These are phyloP conservation scores for Castanopsis chinensis DNA, from an alignment of 306 rosid genomes.

Conservation along the genomic window DNA sequence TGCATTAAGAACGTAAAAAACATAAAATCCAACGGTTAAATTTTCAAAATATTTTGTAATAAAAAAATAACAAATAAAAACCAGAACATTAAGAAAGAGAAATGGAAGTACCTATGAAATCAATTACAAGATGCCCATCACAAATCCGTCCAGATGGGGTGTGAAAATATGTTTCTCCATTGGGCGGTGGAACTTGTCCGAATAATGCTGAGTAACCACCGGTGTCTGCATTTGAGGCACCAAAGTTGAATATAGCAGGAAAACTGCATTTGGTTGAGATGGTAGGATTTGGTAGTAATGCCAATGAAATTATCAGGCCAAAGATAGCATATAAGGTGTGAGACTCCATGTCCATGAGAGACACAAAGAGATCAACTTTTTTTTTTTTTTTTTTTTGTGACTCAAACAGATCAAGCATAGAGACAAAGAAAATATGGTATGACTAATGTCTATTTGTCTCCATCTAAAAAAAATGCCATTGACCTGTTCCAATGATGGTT, in stretches of 20 bases:
- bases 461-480: too few species aligned
- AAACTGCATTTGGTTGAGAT: slow-evolving; percentile 20
- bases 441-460: too few species aligned
- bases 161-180: slow-evolving; percentile 53
- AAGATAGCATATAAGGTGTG: background rate
- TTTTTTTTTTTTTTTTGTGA: too few species aligned
- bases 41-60: too few species aligned
- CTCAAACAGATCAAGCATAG: too few species aligned
- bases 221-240: slow-evolving; percentile 63
- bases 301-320: slow-evolving; percentile 11
- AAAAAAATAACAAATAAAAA: background rate
- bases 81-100: background rate
- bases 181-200: slow-evolving; percentile 59
- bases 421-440: too few species aligned
- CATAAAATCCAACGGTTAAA: too few species aligned
- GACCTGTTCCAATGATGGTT: too few species aligned
- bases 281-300: background rate
- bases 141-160: slow-evolving; percentile 63
- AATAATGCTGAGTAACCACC: slow-evolving; percentile 56
- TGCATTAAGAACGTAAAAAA: too few species aligned
- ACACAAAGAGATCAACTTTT: background rate
- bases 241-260: slow-evolving; percentile 54
- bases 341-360: background rate
- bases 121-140: slow-evolving; percentile 63
- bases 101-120: slow-evolving; percentile 48